A percentile compares a stretch with the other conserved stretches of the same genome.
These are phyloP conservation scores for Porodaedalea pini DNA, from an alignment of 1,284 basidiomycete species.

Conservation along the genomic window DNA sequence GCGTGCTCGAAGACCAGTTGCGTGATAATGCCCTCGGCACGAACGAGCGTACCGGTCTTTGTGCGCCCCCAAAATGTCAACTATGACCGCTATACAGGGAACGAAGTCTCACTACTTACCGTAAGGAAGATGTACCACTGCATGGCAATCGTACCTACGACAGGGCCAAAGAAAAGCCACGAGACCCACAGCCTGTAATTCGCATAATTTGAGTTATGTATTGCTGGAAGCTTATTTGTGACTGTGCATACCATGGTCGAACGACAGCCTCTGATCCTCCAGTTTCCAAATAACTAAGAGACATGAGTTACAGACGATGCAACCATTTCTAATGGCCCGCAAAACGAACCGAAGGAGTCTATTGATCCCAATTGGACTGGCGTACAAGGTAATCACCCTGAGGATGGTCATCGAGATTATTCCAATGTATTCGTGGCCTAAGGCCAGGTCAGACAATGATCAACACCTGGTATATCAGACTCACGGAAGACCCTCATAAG, in stretches of 20 bases:
- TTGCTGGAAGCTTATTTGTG: no score
- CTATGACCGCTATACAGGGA: background rate
- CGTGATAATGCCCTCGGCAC: constrained; percentile 60
- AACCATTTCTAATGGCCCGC: constrained; percentile 3
- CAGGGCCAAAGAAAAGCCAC: constrained; percentile 57
- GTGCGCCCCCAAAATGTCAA: background rate
- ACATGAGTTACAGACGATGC: constrained; percentile 3
- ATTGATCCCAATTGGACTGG: constrained; percentile 46
- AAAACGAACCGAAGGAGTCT: constrained; percentile 32
- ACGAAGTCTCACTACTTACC: constrained; percentile 28
- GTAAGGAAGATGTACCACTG: constrained; percentile 51
- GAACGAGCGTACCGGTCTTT: constrained; percentile 49
- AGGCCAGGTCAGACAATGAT: background rate
- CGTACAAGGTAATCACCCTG: constrained; percentile 29
- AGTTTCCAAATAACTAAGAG: constrained; percentile 40
- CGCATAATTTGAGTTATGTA: constrained; percentile 30
- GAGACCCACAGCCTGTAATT: constrained; percentile 54
- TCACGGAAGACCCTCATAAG: constrained; percentile 28
- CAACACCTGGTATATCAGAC: background rate
- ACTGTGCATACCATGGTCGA: constrained; percentile 36
- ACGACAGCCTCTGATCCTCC: constrained; percentile 34
- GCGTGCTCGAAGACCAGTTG: constrained; percentile 71
- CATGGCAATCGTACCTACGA: constrained; percentile 36
- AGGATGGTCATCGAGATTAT: constrained; percentile 21
- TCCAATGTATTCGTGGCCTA: constrained; percentile 21